phyloP scores from a whole-genome alignment of 768 basidiomycete species.

The Pleurotus pulmonarius region DNA sequence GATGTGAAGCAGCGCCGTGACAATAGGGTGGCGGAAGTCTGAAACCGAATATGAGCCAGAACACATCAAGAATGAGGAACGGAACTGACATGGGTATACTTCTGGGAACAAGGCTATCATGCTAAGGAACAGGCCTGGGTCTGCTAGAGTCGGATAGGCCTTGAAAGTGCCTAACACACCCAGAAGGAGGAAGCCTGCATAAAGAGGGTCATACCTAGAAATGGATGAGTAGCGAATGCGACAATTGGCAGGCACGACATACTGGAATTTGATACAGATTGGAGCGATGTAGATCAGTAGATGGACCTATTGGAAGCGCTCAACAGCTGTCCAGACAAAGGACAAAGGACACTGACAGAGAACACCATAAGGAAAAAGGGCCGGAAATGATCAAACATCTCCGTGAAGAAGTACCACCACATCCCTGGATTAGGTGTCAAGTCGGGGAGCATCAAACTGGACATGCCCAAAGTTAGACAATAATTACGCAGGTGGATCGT shows the following conservation, averaged over 20 bases:
- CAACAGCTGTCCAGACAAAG: not conserved
- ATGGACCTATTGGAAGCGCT: constrained; percentile 55
- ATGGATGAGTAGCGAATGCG: not conserved
- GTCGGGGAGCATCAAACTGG: constrained; percentile 79
- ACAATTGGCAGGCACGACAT: constrained; percentile 14
- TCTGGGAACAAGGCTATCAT: constrained; percentile 84
- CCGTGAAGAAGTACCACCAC: constrained; percentile 99
- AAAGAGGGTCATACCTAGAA: constrained; percentile 77
- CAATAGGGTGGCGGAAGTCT: constrained; percentile 86
- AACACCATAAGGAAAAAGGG: constrained; percentile 95
- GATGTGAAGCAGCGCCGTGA: constrained; percentile 76
- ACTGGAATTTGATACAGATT: constrained; percentile 87
- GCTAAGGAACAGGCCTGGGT: constrained; percentile 81
- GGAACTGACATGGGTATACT: constrained; percentile 67
- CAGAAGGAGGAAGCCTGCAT: constrained; percentile 69
- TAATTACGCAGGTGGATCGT: too few species aligned
- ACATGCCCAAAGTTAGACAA: constrained; percentile 1
- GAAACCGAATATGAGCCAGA: constrained; percentile 7
- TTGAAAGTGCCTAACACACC: constrained; percentile 86
- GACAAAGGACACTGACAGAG: constrained; percentile 50
- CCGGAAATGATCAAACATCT: constrained; percentile 98
- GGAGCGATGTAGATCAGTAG: constrained; percentile 80
- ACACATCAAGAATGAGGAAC: not conserved
- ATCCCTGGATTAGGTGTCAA: constrained; percentile 91
- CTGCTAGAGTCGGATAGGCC: constrained; percentile 87